These are phyloP conservation scores for Austroboletus olivaceoglutinosus DNA, from an alignment of 1,284 basidiomycete species.

Conservation along the genomic window DNA sequence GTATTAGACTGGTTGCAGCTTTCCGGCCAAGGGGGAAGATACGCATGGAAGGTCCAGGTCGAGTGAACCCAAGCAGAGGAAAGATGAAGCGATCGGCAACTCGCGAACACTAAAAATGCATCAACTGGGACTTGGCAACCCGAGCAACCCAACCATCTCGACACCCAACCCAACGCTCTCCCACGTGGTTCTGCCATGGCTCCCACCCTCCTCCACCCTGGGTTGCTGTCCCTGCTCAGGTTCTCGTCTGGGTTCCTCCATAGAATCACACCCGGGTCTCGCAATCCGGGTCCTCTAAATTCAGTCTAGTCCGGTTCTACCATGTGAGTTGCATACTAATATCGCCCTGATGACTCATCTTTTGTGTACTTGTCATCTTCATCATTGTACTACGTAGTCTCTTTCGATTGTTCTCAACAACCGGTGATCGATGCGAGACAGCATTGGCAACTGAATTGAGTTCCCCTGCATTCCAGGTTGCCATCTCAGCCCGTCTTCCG, in stretches of 20 bases:
- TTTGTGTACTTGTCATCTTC: constrained; percentile 8
- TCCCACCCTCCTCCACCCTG: constrained; percentile 14
- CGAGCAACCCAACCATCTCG: constrained; percentile 16
- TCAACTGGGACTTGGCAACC: background rate
- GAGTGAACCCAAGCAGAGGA: constrained; percentile 1
- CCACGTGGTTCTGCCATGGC: constrained; percentile 23
- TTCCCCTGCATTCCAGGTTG: background rate
- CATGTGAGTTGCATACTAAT: constrained; percentile 9
- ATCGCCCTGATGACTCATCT: constrained; percentile 21
- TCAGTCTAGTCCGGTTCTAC: too few relatives aligned
- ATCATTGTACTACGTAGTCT: constrained; percentile 15
- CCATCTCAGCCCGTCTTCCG: background rate
- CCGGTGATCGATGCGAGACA: constrained; percentile 5
- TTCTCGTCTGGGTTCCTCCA: background rate
- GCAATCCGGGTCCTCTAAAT: constrained; percentile 12
- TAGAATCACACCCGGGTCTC: constrained; percentile 10
- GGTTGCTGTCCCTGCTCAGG: background rate
- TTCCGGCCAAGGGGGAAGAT: constrained; percentile 6
- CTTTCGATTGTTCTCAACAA: too few relatives aligned
- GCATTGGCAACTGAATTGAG: constrained; percentile 1
- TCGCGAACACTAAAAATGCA: constrained; percentile 15
- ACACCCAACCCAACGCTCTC: constrained; percentile 22
- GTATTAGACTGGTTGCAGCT: constrained; percentile 1
- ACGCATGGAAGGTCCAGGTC: constrained; percentile 8
- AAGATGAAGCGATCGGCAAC: constrained; percentile 22